Conservation (phyloP, 306 rosid species). For the Hippophae tibetana region DNA sequence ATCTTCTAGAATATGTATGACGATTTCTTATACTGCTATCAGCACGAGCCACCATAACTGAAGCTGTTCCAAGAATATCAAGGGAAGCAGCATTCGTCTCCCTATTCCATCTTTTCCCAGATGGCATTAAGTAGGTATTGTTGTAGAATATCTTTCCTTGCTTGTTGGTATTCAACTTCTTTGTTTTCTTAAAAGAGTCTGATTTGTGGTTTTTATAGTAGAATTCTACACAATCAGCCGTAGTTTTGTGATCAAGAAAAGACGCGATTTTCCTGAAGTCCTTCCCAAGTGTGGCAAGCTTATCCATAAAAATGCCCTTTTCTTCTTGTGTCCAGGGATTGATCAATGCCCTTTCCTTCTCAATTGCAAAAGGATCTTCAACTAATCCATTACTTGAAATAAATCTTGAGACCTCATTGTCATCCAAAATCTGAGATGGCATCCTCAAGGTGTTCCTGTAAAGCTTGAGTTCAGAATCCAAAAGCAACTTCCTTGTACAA, state of each 20-base stretch:
- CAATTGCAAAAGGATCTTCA: constrained; percentile 79
- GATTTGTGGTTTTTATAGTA: constrained; percentile 92
- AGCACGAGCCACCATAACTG: constrained; percentile 55
- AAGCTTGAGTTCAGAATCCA: constrained; percentile 45
- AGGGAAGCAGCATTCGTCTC: constrained; percentile 62
- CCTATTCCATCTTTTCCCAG: constrained; percentile 71
- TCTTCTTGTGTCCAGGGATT: constrained; percentile 87
- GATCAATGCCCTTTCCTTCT: constrained; percentile 67
- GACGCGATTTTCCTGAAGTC: constrained; percentile 76
- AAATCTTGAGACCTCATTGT: constrained; percentile 60
- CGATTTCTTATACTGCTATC: constrained; percentile 34
- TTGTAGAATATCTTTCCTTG: constrained; percentile 42
- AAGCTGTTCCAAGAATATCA: constrained; percentile 80
- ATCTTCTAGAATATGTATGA: constrained; percentile 31
- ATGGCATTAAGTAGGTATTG: constrained; percentile 38
- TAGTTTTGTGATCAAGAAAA: constrained; percentile 79
- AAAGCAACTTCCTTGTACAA: constrained; percentile 55
- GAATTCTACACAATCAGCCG: constrained; percentile 90
- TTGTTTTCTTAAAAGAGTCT: constrained; percentile 57
- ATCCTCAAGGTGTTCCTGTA: constrained; percentile 58
- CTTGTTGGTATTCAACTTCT: constrained; percentile 49
- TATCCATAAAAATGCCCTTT: constrained; percentile 54
- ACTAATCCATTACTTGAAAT: constrained; percentile 69
- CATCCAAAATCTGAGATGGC: constrained; percentile 83
- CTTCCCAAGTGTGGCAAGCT: constrained; percentile 57